Evolutionary conservation across 2,329 filamentous ascomycete genomes (phyloP).

Genomic region (Alternaria ventricosa): DNA sequence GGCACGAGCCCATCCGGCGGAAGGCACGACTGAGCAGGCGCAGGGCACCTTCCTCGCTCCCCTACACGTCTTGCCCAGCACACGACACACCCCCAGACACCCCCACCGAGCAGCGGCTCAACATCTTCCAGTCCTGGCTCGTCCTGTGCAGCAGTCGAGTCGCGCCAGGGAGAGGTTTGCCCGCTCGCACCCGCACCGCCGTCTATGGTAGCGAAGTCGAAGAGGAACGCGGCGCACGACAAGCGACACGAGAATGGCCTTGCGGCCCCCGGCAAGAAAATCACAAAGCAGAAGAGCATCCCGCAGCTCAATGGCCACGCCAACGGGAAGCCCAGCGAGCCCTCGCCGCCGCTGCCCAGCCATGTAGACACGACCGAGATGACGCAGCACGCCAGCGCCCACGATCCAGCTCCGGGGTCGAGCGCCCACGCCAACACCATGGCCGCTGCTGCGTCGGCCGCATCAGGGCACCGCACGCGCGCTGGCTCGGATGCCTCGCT

Average conservation of each 20-base stretch:
- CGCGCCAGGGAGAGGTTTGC: conserved; percentile 45
- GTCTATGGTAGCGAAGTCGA: conserved; percentile 58
- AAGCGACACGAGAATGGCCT: conserved; percentile 85
- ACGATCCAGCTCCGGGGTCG: conserved; percentile 3
- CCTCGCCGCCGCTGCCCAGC: conserved; percentile 49
- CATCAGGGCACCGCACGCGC: conserved; percentile 45
- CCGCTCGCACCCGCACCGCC: conserved; percentile 38
- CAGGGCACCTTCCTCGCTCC: conserved; percentile 20
- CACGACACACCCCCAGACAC: conserved; percentile 24
- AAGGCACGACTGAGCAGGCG: conserved; percentile 9
- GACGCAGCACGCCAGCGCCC: conserved; percentile 40
- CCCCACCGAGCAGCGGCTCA: conserved; percentile 39
- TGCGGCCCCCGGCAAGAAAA: conserved; percentile 77
- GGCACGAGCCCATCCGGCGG: conserved; percentile 17
- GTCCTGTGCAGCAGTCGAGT: conserved; percentile 53
- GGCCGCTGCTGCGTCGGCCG: conserved; percentile 14
- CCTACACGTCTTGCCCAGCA: conserved; percentile 26
- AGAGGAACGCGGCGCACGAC: conserved; percentile 55
- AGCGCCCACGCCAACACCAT: conserved; percentile 16
- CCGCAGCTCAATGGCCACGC: conserved; percentile 51
- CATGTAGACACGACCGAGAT: conserved; percentile 45
- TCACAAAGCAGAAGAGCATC: conserved; percentile 58
- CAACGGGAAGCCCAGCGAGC: conserved; percentile 49
- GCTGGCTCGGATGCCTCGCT: conserved; percentile 53
- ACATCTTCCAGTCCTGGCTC: conserved; percentile 54